Evolutionary conservation across 2,329 filamentous ascomycete species (phyloP).

Genomic region (Paraphoma chrysanthemicola): DNA sequence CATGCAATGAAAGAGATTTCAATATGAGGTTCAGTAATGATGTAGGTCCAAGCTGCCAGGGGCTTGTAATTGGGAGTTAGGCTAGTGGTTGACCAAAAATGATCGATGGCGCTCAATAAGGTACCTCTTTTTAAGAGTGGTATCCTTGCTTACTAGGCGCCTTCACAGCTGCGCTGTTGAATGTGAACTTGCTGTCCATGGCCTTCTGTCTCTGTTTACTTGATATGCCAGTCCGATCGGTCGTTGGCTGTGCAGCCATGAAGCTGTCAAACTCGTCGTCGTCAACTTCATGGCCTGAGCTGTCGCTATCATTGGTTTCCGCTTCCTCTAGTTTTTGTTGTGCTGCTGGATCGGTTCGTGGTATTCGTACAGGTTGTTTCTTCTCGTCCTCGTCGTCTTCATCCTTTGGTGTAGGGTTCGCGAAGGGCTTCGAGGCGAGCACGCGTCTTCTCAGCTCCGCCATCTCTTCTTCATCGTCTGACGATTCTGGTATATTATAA

Average conservation of each 20-base stretch:
- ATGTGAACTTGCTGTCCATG: constrained; percentile 37
- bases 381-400: constrained; percentile 51
- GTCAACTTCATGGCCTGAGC: constrained; percentile 66
- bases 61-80: no score
- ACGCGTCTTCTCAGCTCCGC: constrained; percentile 88
- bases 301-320: constrained; percentile 73
- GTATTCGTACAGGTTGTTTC: constrained; percentile 66
- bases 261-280: constrained; percentile 86
- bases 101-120: not conserved
- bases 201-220: constrained; percentile 64
- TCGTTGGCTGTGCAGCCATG: constrained; percentile 88
- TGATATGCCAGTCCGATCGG: constrained; percentile 79
- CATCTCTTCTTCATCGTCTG: constrained; percentile 88
- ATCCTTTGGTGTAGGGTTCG: constrained; percentile 59
- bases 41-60: no score
- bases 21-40: no score
- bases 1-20: no score
- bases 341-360: constrained; percentile 58
- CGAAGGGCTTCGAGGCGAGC: constrained; percentile 88
- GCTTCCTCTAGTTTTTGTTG: constrained; percentile 36
- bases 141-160: constrained; percentile 24
- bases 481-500: constrained; percentile 75
- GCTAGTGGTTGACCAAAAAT: no score
- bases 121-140: not conserved
- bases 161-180: constrained; percentile 39